phyloP scores from a whole-genome alignment of 2,329 filamentous ascomycete genomes.

The Fusarium odoratissimum region DNA sequence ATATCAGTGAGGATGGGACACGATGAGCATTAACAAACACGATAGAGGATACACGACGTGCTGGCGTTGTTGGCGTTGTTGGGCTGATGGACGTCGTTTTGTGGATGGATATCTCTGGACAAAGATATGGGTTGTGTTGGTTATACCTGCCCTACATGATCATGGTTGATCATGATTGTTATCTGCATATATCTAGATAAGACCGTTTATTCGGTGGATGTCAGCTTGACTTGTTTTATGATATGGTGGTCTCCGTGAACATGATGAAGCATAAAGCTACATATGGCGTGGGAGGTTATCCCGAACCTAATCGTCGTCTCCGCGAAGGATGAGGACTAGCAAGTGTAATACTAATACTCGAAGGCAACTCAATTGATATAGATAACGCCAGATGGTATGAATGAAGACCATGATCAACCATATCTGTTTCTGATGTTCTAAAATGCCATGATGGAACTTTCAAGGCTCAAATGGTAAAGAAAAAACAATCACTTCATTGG shows the following conservation, averaged over 20 bases:
- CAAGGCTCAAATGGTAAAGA: too few relatives aligned
- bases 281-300: not conserved
- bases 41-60: slow-evolving; percentile 27
- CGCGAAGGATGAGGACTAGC: too few relatives aligned
- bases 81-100: not conserved
- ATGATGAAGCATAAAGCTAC: not conserved
- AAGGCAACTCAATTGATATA: not conserved
- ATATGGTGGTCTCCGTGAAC: not conserved
- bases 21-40: slow-evolving; percentile 17
- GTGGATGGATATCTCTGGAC: not conserved
- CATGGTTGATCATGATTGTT: not conserved
- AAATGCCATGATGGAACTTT: not conserved
- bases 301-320: not conserved
- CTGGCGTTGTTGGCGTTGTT: slow-evolving; percentile 28
- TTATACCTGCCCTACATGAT: slow-evolving; percentile 2
- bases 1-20: not conserved
- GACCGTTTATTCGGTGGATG: not conserved
- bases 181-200: slow-evolving; percentile 21
- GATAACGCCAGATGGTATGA: not conserved
- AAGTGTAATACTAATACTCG: not conserved
- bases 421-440: too few relatives aligned
- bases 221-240: not conserved
- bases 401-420: not conserved
- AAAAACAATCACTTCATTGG: not conserved
- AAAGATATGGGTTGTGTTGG: not conserved